A percentile compares a stretch with the other conserved stretches of the same genome.
Conservation (phyloP, 179 eudicot species). For the Drosera spatulata region DNA sequence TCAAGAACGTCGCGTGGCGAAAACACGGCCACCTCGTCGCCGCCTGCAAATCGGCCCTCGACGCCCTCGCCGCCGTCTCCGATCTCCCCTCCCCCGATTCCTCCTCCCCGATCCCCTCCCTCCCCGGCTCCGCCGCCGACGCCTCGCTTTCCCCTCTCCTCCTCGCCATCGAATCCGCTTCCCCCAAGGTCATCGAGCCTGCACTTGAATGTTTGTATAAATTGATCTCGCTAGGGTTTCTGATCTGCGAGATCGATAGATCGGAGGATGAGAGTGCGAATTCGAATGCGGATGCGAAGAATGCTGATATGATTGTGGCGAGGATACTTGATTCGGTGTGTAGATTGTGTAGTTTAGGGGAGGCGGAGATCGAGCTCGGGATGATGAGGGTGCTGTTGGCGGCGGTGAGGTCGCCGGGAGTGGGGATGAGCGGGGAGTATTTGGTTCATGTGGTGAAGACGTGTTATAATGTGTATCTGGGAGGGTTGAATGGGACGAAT, state of each 20-base stretch:
- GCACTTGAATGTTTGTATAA: slow-evolving; percentile 60
- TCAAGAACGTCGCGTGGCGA: slow-evolving; percentile 89
- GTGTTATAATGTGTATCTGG: slow-evolving; percentile 81
- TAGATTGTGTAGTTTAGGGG: slow-evolving; percentile 42
- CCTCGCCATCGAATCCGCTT: slow-evolving; percentile 55
- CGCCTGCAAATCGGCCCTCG: slow-evolving; percentile 67
- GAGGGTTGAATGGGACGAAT: slow-evolving; percentile 79
- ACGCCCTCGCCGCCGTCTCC: slow-evolving; percentile 47
- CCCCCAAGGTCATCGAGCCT: slow-evolving; percentile 64
- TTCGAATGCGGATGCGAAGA: neutral
- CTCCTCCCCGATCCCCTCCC: slow-evolving; percentile 31
- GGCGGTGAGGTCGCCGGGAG: slow-evolving; percentile 53
- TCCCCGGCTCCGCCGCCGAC: slow-evolving; percentile 35
- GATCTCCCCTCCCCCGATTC: slow-evolving; percentile 33
- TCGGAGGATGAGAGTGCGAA: slow-evolving; percentile 1
- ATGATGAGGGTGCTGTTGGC: slow-evolving; percentile 60
- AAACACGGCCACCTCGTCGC: slow-evolving; percentile 69
- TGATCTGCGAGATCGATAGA: slow-evolving; percentile 42
- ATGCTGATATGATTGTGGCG: slow-evolving; percentile 13
- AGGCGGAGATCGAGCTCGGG: slow-evolving; percentile 53
- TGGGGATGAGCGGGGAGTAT: slow-evolving; percentile 60
- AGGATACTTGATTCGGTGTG: slow-evolving; percentile 51
- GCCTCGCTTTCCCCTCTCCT: slow-evolving; percentile 47
- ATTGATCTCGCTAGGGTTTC: slow-evolving; percentile 42
- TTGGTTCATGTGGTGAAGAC: slow-evolving; percentile 57